Base-by-base conservation (phyloP, 768 basidiomycete species). In the Suillus plorans region DNA sequence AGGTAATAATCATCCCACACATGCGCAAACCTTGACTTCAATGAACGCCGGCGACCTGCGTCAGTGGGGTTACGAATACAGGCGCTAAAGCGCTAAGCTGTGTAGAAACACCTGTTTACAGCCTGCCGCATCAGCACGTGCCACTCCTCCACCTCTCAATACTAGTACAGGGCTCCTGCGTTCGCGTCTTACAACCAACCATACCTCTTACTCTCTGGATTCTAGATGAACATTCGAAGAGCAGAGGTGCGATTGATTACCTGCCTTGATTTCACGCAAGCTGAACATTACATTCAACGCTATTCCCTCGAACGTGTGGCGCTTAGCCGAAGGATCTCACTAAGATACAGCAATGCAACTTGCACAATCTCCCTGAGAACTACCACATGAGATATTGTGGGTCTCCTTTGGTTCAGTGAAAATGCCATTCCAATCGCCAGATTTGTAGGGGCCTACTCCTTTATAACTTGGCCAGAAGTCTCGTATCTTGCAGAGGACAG, bases 401-500 rank as follows among this genome's bases (percentile, higher is more conserved):
- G 73, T 59, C 1, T 20, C 61, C 64, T 57, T 55, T 42, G 22
- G 16, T 18, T 13, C n/a, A 20, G 12, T 39, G 22, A 1, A 22
- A 12, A 22, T 7, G 31, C n/a, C 36, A 42, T 56, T 34, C 62
- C n/a, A 53, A 55, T 64, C 31, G 36, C 62, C 67, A 61, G 50
- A 64, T 20, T 16, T 13, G 45, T 52, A 86, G 85, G 85, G 73
- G 73, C 80, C 1, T 80, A 80, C 69, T 81, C 82, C 62, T 74
- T 80, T 47, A 64, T 84, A 41, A 81, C 76, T 4, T 86, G 85
- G 85, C 85, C 85, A 10, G 79, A 83, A 45, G 70, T 85, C 28
- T 84, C 82, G 7, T 86, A 81, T 69, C 82, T 86, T 7, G 85
- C 84, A 0, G 84, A 84, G 57, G 80, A 84, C 57, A 77, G 79